phyloP scores from a whole-genome alignment of 768 basidiomycete genomes.

The Sistotremastrum niveocremeum region DNA sequence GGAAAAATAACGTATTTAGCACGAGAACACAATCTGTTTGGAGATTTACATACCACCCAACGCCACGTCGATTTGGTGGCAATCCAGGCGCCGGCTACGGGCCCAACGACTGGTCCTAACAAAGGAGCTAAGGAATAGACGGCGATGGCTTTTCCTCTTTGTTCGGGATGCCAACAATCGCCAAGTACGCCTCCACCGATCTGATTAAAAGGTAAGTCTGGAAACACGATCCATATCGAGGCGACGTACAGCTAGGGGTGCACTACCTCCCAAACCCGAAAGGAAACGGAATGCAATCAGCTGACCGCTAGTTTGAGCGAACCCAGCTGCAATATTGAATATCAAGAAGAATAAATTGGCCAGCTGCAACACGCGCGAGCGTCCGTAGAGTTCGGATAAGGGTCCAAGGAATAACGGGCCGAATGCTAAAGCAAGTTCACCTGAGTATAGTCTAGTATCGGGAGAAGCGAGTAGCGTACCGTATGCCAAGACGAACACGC shows the following conservation, averaged over 20 bases:
- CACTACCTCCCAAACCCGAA: slow-evolving; percentile 59
- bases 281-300: slow-evolving; percentile 58
- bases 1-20: neutral
- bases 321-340: slow-evolving; percentile 46
- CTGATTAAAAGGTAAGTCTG: slow-evolving; percentile 12
- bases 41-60: slow-evolving; percentile 41
- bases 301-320: slow-evolving; percentile 38
- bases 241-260: slow-evolving; percentile 37
- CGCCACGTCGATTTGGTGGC: slow-evolving; percentile 52
- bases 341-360: slow-evolving; percentile 33
- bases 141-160: slow-evolving; percentile 50
- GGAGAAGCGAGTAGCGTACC: slow-evolving; percentile 18
- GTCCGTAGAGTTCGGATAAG: slow-evolving; percentile 58
- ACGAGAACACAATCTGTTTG: neutral
- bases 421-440: slow-evolving; percentile 1
- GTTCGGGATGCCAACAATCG: slow-evolving; percentile 47
- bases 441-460: too few species aligned
- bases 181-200: slow-evolving; percentile 57
- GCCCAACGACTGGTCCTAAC: slow-evolving; percentile 52
- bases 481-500: slow-evolving; percentile 30
- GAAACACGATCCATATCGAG: neutral
- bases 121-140: slow-evolving; percentile 54
- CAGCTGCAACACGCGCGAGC: slow-evolving; percentile 44
- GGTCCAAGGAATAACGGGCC: slow-evolving; percentile 28
- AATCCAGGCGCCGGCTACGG: slow-evolving; percentile 51